Base-by-base conservation (phyloP, 2,329 filamentous ascomycete species). In the Colletotrichum scovillei region DNA sequence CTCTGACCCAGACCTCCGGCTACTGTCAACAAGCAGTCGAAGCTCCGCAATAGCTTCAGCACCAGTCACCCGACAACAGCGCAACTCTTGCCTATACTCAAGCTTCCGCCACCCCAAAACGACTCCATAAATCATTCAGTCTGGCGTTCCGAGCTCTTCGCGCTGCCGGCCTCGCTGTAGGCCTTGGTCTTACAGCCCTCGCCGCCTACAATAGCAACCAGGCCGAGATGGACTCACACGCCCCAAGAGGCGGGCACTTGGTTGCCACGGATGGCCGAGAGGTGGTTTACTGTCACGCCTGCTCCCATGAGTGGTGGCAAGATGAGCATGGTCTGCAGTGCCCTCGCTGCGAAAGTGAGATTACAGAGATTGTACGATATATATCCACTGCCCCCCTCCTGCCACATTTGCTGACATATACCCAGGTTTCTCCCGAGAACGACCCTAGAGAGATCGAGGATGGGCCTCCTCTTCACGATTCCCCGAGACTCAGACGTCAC, bases 271-370 rank as follows among this genome's bases (percentile, higher is more conserved):
- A 81, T 5, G 84, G 84, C 74, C 87, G 90, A 75, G 94, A 97
- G 80, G 90, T 96, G 76, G 92, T 98, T 67, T 97, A 89, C 82
- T 99, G 97, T 83, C 95, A 98, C 83, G 85, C 88, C 73, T 98
- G 97, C 84, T 82, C 88, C 65, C 85, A 93, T 75, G 93, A 98
- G 81, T 98, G 95, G 95, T 94, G 93, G 79, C 87, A 90, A 73
- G 90, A 94, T 73, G 89, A 93, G 75, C 87, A 89, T 76, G 92
- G 84, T 30, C 84, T 97, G 75, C 85, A 84, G 19, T 99, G 97
- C 80, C 95, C 95, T 19, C 82, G 85, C n/a, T 99, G 97, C 80
- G 81, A 88, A 4, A 91, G 91, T 49, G 94, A 97, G 24, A 92
- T 94, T 76, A 94, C 91, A 19, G 95, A 99, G 84, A 95, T 98